Conservation (phyloP, 1,284 basidiomycete genomes). For the Xerocomus minutiporus region DNA sequence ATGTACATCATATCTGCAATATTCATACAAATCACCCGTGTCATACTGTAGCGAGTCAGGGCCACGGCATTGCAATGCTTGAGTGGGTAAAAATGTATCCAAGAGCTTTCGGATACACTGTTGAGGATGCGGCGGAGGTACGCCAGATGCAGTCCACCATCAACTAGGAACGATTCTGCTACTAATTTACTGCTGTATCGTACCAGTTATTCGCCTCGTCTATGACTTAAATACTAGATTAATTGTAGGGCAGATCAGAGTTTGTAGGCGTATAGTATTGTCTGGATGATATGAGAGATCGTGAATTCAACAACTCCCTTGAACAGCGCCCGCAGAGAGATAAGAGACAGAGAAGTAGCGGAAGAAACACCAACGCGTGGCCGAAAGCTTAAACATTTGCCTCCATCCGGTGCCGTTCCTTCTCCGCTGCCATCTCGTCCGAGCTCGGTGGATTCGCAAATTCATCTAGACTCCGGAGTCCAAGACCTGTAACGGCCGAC, state of each 20-base stretch:
- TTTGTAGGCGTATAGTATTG: not conserved
- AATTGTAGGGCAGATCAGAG: not conserved
- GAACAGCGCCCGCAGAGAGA: not conserved
- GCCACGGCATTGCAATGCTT: no score
- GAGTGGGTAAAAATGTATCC: no score
- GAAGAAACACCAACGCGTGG: not conserved
- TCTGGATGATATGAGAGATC: not conserved
- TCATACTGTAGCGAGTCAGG: not conserved
- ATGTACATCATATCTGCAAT: not conserved
- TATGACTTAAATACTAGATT: not conserved
- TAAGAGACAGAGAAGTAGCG: not conserved
- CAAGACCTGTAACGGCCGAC: constrained; percentile 29
- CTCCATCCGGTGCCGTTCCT: constrained; percentile 3
- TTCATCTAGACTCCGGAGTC: constrained; percentile 29
- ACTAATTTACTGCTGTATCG: no score
- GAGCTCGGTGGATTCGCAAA: constrained; percentile 3
- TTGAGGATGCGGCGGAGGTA: no score
- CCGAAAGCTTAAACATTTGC: not conserved
- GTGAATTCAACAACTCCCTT: not conserved
- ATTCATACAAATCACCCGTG: not conserved
- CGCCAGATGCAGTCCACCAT: no score
- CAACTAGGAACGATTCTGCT: no score
- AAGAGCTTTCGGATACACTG: no score
- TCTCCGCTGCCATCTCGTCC: constrained; percentile 12
- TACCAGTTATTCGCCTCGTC: no score